phyloP scores from a whole-genome alignment of 257 asterid species.

The Gentiana straminea region DNA sequence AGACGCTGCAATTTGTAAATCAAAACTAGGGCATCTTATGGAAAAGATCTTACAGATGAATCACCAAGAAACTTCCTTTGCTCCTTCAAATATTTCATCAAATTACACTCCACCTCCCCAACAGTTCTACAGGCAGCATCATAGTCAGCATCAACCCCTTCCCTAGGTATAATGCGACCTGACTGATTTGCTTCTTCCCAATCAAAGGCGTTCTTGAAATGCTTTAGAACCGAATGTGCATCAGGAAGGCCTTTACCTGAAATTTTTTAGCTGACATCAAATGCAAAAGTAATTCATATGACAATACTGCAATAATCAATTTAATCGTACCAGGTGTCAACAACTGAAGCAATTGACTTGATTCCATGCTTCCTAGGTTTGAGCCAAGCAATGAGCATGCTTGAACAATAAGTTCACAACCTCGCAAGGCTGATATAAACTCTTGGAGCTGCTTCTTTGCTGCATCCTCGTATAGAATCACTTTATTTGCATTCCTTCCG shows the following conservation, averaged over 20 bases:
- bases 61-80: conserved; percentile 68
- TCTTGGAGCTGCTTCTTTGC: conserved; percentile 83
- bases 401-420: conserved; percentile 61
- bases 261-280: conserved; percentile 18
- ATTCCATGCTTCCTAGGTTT: conserved; percentile 45
- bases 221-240: conserved; percentile 42
- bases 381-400: conserved; percentile 66
- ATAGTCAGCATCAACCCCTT: conserved; percentile 85
- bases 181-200: conserved; percentile 91
- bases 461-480: conserved; percentile 82
- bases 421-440: conserved; percentile 81
- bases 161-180: conserved; percentile 86
- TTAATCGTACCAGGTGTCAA: conserved; percentile 49
- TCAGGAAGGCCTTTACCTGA: conserved; percentile 66
- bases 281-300: conserved; percentile 14
- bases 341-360: conserved; percentile 56
- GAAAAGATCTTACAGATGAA: conserved; percentile 49
- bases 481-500: conserved; percentile 91
- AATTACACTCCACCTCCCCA: conserved; percentile 52
- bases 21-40: not conserved
- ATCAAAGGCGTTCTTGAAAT: conserved; percentile 87
- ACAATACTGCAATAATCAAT: conserved; percentile 8
- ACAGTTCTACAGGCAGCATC: conserved; percentile 72
- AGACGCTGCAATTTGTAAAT: not conserved
- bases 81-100: conserved; percentile 72